Base-by-base conservation (phyloP, 1,284 basidiomycete species). In the Jaminaea rosea region DNA sequence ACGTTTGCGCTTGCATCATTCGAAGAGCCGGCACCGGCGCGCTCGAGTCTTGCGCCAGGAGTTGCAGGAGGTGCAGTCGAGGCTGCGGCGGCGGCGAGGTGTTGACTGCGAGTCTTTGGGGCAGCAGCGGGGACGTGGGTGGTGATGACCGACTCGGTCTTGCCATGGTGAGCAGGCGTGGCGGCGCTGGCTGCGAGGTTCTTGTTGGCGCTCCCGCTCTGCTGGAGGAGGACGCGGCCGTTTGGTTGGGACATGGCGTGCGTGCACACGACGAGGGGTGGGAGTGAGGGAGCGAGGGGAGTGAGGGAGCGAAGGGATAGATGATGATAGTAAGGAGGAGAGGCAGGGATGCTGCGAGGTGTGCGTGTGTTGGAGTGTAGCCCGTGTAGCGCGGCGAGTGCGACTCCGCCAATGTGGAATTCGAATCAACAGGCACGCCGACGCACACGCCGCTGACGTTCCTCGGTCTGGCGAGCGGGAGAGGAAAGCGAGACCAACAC, bases 21-120 rank as follows among this genome's bases (percentile, higher is more conserved):
- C 4, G 21, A 5, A 2, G 49, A 49, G 24, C 55, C 47, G 27
- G 55, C 56, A 26, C 52, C 52, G 17, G 39, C 31, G 41, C 58
- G 19, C 11, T 37, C 37, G n/a, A 15, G 6, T 29, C 26, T n/a
- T 21, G n/a, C 32, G 7, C 15, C 44, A 24, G 37, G 26, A 17
- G 44, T 49, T 26, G 34, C 21, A 27, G 26, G 26, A 37, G 19
- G 7, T 21, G 13, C 23, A 45, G 17, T 45, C 47, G 32, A 53
- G 28, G n/a, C 26, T 17, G 15, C 21, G 46, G 26, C 19, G 48
- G 26, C 17, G 8, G 15, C 26, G 11, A n/a, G 44, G 26, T 15
- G 49, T 23, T n/a, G 10, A 23, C 24, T 44, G 7, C 23, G 21
- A 28, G 17, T 15, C 7, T 6, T 11, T 17, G 21, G 29, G 46